phyloP scores from a whole-genome alignment of 345 rosid species.

The Aurinia saxatilis region DNA sequence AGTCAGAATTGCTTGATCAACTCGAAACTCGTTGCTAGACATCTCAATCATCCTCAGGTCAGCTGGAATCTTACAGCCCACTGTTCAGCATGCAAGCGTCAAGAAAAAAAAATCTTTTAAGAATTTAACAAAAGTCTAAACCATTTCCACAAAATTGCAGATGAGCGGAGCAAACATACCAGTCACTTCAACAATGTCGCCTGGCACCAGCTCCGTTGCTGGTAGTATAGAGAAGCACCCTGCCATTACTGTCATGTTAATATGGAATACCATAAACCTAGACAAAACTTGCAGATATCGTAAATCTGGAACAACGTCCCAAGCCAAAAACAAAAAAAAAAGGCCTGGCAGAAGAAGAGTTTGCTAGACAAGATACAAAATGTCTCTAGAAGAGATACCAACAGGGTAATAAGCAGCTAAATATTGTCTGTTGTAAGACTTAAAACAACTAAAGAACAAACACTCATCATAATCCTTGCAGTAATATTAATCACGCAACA shows the following conservation, averaged over 20 bases:
- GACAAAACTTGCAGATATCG: constrained; percentile 11
- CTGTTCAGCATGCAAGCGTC: constrained; percentile 32
- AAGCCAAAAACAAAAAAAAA: background rate
- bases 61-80: constrained; percentile 99
- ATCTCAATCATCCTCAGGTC: constrained; percentile 96
- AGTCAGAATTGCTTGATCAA: constrained; percentile 98
- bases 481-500: background rate
- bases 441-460: background rate
- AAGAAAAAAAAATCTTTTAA: constrained; percentile 12
- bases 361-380: background rate
- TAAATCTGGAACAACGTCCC: background rate
- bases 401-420: background rate
- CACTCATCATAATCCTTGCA: background rate
- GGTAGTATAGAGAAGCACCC: constrained; percentile 97
- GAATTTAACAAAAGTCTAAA: background rate
- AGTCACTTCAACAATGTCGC: constrained; percentile 91
- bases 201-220: constrained; percentile 93
- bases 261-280: constrained; percentile 3
- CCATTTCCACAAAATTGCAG: constrained; percentile 3
- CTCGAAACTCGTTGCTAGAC: constrained; percentile 78
- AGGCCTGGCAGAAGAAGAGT: constrained; percentile 2
- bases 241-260: constrained; percentile 30
- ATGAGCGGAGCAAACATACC: constrained; percentile 38
- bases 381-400: constrained; percentile 3
- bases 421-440: background rate